phyloP scores from a whole-genome alignment of 148 eudicot genomes.

The Drosera capensis region DNA sequence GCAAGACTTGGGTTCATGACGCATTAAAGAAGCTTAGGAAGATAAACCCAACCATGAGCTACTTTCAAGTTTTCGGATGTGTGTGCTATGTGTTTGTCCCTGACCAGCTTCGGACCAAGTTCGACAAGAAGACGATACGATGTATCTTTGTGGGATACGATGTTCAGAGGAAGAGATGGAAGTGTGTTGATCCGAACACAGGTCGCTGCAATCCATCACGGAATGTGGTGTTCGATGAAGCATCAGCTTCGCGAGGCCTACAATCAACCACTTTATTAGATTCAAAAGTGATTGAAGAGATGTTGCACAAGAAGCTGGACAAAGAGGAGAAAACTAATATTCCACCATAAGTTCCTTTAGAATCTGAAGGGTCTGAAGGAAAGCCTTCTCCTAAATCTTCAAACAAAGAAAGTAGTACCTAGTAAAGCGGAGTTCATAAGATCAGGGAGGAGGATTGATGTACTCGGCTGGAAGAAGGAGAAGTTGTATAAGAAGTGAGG shows the following conservation, averaged over 20 bases:
- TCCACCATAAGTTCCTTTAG: too few species aligned
- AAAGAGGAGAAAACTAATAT: too few species aligned
- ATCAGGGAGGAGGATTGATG: too few species aligned
- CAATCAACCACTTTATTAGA: background rate
- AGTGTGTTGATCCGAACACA: slow-evolving; percentile 2
- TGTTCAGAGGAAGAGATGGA: slow-evolving; percentile 3
- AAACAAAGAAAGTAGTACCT: too few species aligned
- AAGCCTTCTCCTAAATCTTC: too few species aligned
- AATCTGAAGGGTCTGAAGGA: too few species aligned
- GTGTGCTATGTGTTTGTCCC: too few species aligned
- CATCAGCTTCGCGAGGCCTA: slow-evolving; percentile 4
- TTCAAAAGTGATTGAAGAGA: slow-evolving; percentile 1
- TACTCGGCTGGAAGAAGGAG: too few species aligned
- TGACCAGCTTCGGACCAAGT: slow-evolving; percentile 1
- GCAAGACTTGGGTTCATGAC: background rate
- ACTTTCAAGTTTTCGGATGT: too few species aligned
- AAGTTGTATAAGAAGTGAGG: too few species aligned
- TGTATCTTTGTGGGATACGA: background rate
- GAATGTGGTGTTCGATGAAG: slow-evolving; percentile 6
- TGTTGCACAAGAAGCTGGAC: too few species aligned
- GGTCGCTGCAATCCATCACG: background rate
- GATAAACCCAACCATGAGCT: background rate
- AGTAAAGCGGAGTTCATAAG: too few species aligned
- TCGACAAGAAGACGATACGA: background rate
- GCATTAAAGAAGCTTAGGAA: background rate